phyloP scores from a whole-genome alignment of 352 stramenopile species.

The Globisporangium ultimum region DNA sequence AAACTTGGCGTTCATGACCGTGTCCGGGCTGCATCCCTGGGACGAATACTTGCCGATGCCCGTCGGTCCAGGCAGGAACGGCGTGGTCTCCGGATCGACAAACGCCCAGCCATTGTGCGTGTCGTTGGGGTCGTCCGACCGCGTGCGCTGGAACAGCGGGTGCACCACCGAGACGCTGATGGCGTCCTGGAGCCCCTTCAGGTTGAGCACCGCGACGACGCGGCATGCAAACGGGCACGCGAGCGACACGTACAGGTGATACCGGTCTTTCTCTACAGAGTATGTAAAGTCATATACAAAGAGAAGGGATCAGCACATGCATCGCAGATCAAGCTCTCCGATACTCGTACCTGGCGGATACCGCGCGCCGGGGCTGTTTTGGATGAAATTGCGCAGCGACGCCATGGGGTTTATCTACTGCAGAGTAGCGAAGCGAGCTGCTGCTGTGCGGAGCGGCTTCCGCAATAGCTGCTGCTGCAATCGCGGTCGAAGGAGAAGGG shows the following conservation, averaged over 20 bases:
- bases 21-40: constrained; percentile 52
- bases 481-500: no score
- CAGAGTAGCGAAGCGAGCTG: no score
- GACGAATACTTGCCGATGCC: constrained; percentile 66
- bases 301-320: no score
- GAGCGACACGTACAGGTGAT: constrained; percentile 96
- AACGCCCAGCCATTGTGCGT: constrained; percentile 78
- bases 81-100: constrained; percentile 58
- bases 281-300: not conserved
- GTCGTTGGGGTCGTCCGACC: constrained; percentile 64
- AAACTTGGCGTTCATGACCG: constrained; percentile 55
- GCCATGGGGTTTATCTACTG: no score
- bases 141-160: constrained; percentile 75
- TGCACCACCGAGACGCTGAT: constrained; percentile 93
- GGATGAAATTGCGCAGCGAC: constrained; percentile 75
- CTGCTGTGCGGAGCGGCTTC: no score
- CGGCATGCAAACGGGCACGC: constrained; percentile 91
- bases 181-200: constrained; percentile 95
- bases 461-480: no score
- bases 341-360: constrained; percentile 41
- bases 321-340: no score
- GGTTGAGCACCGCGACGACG: constrained; percentile 77
- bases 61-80: constrained; percentile 59
- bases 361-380: constrained; percentile 45
- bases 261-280: constrained; percentile 38